These are phyloP conservation scores for Monosporascus sp. DNA, from an alignment of 2,329 filamentous ascomycete species.

Conservation along the genomic window DNA sequence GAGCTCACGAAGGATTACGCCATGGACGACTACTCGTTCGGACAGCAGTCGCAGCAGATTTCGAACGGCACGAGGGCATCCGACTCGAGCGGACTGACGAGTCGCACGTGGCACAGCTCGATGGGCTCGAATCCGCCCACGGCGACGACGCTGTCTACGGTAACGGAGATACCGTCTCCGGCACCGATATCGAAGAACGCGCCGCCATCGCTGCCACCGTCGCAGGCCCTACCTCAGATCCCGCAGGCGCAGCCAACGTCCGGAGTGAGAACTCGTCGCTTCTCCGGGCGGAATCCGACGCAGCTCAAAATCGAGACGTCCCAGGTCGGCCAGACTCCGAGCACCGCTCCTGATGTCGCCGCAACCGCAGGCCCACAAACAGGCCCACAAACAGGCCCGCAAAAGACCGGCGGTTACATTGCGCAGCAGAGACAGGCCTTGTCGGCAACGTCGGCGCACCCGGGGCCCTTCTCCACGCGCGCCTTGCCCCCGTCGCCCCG, in stretches of 20 bases:
- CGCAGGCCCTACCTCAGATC: slow-evolving; percentile 40
- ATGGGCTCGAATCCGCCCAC: slow-evolving; percentile 68
- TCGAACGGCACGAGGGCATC: slow-evolving; percentile 71
- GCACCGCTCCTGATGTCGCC: slow-evolving; percentile 14
- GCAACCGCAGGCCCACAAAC: slow-evolving; percentile 16
- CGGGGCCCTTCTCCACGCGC: slow-evolving; percentile 27
- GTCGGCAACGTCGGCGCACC: slow-evolving; percentile 30
- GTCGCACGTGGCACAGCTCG: slow-evolving; percentile 76
- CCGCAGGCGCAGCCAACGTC: slow-evolving; percentile 32
- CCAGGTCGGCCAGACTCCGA: slow-evolving; percentile 26
- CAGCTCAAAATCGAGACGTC: slow-evolving; percentile 85
- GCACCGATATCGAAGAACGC: slow-evolving; percentile 17
- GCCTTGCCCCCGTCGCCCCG: slow-evolving; percentile 29
- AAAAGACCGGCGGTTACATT: slow-evolving; percentile 28
- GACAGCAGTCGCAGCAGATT: slow-evolving; percentile 52
- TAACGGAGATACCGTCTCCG: slow-evolving; percentile 54
- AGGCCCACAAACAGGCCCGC: not conserved
- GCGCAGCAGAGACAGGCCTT: slow-evolving; percentile 39
- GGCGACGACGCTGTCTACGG: slow-evolving; percentile 65
- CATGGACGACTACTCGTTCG: slow-evolving; percentile 78
- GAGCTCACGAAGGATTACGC: slow-evolving; percentile 83
- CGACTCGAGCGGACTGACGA: slow-evolving; percentile 74
- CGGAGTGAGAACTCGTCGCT: slow-evolving; percentile 66
- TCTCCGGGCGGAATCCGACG: slow-evolving; percentile 76
- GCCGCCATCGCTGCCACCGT: slow-evolving; percentile 43